These are phyloP conservation scores for Boletellus sp. DNA, from an alignment of 768 basidiomycete genomes.

Conservation along the genomic window DNA sequence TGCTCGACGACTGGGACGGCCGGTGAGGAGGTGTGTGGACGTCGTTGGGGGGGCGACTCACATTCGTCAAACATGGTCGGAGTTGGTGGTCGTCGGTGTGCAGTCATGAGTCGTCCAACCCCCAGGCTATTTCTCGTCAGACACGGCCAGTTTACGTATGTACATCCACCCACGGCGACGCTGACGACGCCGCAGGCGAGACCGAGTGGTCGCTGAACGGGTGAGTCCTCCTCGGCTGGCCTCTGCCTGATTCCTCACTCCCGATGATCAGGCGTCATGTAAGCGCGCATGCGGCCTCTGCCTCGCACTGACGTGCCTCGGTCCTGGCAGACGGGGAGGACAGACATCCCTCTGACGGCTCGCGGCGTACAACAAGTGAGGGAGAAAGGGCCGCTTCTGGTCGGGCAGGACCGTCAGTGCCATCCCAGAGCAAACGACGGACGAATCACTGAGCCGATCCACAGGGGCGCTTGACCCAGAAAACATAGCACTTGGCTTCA, in stretches of 20 bases:
- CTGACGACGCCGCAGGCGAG: slow-evolving; percentile 52
- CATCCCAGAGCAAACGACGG: background rate
- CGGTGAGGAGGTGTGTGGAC: background rate
- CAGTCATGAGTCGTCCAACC: slow-evolving; percentile 43
- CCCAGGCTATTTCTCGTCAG: slow-evolving; percentile 78
- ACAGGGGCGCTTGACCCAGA: slow-evolving; percentile 74
- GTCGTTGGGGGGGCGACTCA: slow-evolving; percentile 30
- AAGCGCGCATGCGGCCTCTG: slow-evolving; percentile 14
- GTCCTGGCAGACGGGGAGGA: slow-evolving; percentile 73
- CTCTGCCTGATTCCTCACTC: background rate
- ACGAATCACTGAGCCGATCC: background rate
- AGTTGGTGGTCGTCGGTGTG: slow-evolving; percentile 1
- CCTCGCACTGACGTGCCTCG: background rate
- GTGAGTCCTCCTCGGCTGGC: slow-evolving; percentile 33
- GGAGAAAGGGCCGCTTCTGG: slow-evolving; percentile 58
- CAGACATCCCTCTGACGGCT: slow-evolving; percentile 83
- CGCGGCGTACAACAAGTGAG: slow-evolving; percentile 70
- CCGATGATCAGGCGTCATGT: slow-evolving; percentile 54
- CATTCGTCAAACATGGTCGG: slow-evolving; percentile 64
- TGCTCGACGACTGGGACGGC: slow-evolving; percentile 77
- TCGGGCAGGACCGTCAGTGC: slow-evolving; percentile 73
- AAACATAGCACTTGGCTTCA: slow-evolving; percentile 68
- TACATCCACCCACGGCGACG: background rate
- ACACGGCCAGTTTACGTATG: slow-evolving; percentile 51
- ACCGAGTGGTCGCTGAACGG: slow-evolving; percentile 94